Conservation (phyloP, 495 filamentous ascomycete genomes). For the Penicillium pancosmium region DNA sequence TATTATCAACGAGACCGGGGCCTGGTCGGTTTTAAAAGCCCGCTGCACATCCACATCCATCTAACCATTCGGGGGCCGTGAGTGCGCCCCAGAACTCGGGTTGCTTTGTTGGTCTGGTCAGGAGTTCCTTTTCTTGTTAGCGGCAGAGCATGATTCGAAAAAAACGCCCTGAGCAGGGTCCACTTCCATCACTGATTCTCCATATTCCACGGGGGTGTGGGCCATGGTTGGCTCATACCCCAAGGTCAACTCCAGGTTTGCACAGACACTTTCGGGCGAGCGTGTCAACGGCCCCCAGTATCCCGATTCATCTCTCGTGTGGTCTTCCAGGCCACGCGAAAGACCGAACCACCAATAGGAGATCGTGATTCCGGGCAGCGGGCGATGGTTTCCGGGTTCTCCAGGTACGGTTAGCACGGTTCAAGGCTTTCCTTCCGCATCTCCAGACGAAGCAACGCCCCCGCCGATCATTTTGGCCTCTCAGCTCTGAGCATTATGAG, state of each 20-base stretch:
- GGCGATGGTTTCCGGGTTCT: conserved; percentile 4
- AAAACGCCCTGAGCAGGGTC: conserved; percentile 5
- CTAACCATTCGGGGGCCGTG: conserved; percentile 15
- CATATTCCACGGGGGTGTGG: conserved; percentile 2
- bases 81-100: conserved; percentile 5
- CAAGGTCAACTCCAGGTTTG: conserved; percentile 4
- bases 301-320: conserved; percentile 5
- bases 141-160: conserved; percentile 14
- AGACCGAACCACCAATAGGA: conserved; percentile 11
- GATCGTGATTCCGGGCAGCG: conserved; percentile 1
- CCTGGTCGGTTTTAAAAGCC: conserved; percentile 24
- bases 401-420: conserved; percentile 7
- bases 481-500: conserved; percentile 5
- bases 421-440: neutral
- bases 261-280: neutral
- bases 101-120: neutral
- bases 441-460: neutral
- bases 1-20: conserved; percentile 15
- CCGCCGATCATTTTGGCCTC: conserved; percentile 3
- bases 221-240: conserved; percentile 10
- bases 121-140: conserved; percentile 5
- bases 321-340: conserved; percentile 19
- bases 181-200: conserved; percentile 7
- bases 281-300: conserved; percentile 18
- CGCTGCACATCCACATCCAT: neutral